Conservation (phyloP, 495 filamentous ascomycete species). For the Clavariopsis aquatica region DNA sequence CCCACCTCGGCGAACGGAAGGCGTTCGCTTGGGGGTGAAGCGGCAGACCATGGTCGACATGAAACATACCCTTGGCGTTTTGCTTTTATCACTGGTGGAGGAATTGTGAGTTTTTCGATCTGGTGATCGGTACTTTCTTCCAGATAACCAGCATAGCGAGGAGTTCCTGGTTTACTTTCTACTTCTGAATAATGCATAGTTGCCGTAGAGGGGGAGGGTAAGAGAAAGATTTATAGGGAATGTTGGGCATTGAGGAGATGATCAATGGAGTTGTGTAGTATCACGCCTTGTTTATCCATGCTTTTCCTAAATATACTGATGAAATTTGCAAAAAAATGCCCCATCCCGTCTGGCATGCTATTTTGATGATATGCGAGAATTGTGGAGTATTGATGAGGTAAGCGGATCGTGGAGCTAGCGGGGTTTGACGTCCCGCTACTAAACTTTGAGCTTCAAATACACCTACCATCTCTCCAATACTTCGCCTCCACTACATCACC, state of each 20-base stretch:
- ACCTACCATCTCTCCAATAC: too few species aligned
- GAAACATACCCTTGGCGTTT: conserved; percentile 4
- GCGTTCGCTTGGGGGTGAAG: not conserved
- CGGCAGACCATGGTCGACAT: not conserved
- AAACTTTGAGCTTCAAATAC: too few species aligned
- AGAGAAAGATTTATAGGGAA: not conserved
- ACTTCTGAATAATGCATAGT: not conserved
- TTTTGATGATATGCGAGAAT: too few species aligned
- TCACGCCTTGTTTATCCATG: too few species aligned
- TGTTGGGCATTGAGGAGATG: too few species aligned
- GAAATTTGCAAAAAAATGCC: too few species aligned
- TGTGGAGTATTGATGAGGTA: too few species aligned
- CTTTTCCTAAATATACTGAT: not conserved
- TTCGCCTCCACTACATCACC: too few species aligned
- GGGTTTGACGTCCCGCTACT: too few species aligned
- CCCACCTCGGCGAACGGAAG: not conserved
- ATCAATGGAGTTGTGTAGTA: too few species aligned
- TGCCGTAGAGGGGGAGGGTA: not conserved
- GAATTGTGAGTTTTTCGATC: not conserved
- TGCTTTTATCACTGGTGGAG: conserved; percentile 3
- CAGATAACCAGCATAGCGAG: conserved; percentile 22
- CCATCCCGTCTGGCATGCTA: too few species aligned
- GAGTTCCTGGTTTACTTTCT: conserved; percentile 9
- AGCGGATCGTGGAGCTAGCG: too few species aligned
- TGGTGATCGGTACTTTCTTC: not conserved